phyloP scores from a whole-genome alignment of 495 filamentous ascomycete species.

The Daldinia decipiens region DNA sequence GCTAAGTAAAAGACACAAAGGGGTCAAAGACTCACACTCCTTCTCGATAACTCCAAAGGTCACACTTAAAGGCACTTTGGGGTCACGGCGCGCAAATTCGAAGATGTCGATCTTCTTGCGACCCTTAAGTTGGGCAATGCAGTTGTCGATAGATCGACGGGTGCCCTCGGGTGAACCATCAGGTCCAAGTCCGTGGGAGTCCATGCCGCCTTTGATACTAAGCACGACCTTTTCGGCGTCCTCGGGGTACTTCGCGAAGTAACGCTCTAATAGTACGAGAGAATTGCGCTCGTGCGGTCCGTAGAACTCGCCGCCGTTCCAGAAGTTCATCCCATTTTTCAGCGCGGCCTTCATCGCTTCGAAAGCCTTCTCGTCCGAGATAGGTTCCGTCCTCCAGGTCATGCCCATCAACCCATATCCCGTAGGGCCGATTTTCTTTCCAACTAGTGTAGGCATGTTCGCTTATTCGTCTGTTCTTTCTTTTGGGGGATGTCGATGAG shows the following conservation, averaged over 20 bases:
- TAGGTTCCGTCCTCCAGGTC: constrained; percentile 74
- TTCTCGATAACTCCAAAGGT: constrained; percentile 66
- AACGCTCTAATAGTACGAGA: constrained; percentile 69
- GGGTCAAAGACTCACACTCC: constrained; percentile 48
- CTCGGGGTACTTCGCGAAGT: constrained; percentile 74
- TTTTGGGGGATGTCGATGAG: neutral
- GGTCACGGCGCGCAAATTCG: constrained; percentile 78
- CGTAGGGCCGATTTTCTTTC: constrained; percentile 63
- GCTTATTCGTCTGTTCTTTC: constrained; percentile 11
- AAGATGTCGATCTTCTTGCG: constrained; percentile 88
- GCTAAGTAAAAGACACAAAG: neutral
- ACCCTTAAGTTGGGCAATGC: constrained; percentile 69
- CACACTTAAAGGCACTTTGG: constrained; percentile 59
- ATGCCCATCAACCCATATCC: constrained; percentile 74
- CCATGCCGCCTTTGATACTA: constrained; percentile 69
- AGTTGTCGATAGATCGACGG: constrained; percentile 73
- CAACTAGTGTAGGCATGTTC: constrained; percentile 61
- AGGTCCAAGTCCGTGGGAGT: constrained; percentile 49
- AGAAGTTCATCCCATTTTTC: constrained; percentile 72
- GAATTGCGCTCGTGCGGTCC: constrained; percentile 75
- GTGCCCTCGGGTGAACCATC: constrained; percentile 72
- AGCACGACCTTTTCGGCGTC: constrained; percentile 73
- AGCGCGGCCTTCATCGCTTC: constrained; percentile 74
- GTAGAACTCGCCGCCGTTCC: constrained; percentile 87
- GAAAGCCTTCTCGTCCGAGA: constrained; percentile 70